Evolutionary conservation across 2,329 filamentous ascomycete genomes (phyloP).

Genomic region (Blastomyces percursus): DNA sequence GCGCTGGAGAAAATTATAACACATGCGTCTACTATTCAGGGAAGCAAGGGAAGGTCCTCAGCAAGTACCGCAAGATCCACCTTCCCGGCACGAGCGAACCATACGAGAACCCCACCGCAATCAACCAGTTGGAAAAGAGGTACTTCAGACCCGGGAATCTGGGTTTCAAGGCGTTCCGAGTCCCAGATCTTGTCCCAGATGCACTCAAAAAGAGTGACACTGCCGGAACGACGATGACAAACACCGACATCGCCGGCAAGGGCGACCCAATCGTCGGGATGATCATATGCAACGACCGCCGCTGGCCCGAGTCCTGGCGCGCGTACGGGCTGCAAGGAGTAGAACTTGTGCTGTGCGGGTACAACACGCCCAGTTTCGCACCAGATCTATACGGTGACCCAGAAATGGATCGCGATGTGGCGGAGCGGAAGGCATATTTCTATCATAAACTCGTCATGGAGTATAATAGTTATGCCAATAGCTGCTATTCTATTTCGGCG

Average conservation of each 20-base stretch:
- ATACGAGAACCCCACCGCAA: neutral
- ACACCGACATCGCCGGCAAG: neutral
- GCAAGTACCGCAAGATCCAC: conserved; percentile 5
- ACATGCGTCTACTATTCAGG: conserved; percentile 1
- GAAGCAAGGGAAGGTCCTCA: neutral
- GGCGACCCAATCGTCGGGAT: neutral
- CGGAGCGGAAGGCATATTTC: conserved; percentile 3
- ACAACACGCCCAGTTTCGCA: neutral
- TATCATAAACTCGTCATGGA: conserved; percentile 4
- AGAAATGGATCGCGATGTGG: neutral
- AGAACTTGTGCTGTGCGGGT: neutral
- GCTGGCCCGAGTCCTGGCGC: neutral
- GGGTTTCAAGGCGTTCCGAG: neutral
- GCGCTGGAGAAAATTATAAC: neutral
- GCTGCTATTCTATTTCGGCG: neutral
- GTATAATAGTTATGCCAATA: neutral
- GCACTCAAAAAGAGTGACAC: neutral
- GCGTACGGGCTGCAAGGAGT: neutral
- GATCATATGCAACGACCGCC: conserved; percentile 5
- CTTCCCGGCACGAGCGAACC: neutral
- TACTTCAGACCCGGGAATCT: neutral
- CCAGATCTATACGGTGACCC: neutral
- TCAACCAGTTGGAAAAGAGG: conserved; percentile 2
- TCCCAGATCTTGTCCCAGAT: neutral
- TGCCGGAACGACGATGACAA: neutral